Evolutionary conservation across 345 rosid genomes (phyloP).

Genomic region (Populus ilicifolia): DNA sequence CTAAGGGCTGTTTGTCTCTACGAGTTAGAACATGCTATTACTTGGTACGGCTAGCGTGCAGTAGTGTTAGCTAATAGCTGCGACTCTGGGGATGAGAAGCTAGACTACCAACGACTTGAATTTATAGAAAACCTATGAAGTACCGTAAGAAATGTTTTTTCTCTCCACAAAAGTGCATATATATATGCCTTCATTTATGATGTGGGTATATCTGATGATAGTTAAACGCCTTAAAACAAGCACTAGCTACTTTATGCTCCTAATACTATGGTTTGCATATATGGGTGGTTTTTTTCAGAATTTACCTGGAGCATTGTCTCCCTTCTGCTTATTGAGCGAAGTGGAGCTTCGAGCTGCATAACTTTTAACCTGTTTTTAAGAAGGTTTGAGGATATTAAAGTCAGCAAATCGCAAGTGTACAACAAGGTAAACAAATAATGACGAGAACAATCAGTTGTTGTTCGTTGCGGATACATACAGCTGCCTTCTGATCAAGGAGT

Average conservation of each 20-base stretch:
- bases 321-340: constrained; percentile 1
- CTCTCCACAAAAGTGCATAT: neutral
- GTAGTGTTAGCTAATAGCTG: no score
- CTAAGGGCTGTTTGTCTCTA: no score
- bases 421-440: neutral
- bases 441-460: neutral
- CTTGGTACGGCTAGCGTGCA: no score
- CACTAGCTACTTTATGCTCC: neutral
- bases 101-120: no score
- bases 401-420: neutral
- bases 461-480: constrained; percentile 7
- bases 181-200: neutral
- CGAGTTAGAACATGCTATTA: no score
- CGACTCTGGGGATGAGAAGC: no score
- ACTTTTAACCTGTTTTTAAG: constrained; percentile 11
- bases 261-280: neutral
- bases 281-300: neutral
- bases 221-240: neutral
- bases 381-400: neutral
- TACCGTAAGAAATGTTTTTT: no score
- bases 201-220: neutral
- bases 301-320: constrained; percentile 8
- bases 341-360: constrained; percentile 1
- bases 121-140: no score
- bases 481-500: constrained; percentile 19